Evolutionary conservation across 306 rosid species (phyloP).

Genomic region (Medicago lupulina): DNA sequence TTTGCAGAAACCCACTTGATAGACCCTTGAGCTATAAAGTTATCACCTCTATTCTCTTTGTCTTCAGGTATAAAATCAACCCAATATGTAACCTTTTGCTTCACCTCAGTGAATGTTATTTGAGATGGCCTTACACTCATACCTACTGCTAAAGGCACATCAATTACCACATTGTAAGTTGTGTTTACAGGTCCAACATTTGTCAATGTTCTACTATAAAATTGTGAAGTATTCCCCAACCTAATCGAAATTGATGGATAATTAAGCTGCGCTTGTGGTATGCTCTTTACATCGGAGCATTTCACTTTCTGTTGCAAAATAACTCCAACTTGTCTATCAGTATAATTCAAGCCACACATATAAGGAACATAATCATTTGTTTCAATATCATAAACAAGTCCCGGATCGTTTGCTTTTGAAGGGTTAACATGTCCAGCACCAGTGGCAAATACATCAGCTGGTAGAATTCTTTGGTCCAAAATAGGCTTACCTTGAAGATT

Average conservation of each 20-base stretch:
- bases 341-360: constrained; percentile 61
- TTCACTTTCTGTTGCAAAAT: constrained; percentile 42
- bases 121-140: constrained; percentile 39
- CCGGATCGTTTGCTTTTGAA: constrained; percentile 51
- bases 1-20: constrained; percentile 56
- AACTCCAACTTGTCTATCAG: constrained; percentile 42
- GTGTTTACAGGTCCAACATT: constrained; percentile 54
- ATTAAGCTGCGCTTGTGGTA: constrained; percentile 52
- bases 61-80: constrained; percentile 45
- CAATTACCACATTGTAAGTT: constrained; percentile 43
- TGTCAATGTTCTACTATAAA: constrained; percentile 55
- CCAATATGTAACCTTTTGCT: constrained; percentile 43
- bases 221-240: constrained; percentile 39
- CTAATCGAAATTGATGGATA: constrained; percentile 58
- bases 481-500: constrained; percentile 40
- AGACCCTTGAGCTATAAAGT: constrained; percentile 45
- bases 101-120: constrained; percentile 51
- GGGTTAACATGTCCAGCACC: constrained; percentile 75
- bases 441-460: constrained; percentile 51
- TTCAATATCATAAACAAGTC: constrained; percentile 57
- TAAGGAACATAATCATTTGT: constrained; percentile 60
- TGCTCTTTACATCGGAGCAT: constrained; percentile 44
- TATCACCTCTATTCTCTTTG: not conserved
- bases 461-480: not conserved
- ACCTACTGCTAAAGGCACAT: constrained; percentile 37